Base-by-base conservation (phyloP, 371 early-diverging fungal species). In the Mortierella sp. region DNA sequence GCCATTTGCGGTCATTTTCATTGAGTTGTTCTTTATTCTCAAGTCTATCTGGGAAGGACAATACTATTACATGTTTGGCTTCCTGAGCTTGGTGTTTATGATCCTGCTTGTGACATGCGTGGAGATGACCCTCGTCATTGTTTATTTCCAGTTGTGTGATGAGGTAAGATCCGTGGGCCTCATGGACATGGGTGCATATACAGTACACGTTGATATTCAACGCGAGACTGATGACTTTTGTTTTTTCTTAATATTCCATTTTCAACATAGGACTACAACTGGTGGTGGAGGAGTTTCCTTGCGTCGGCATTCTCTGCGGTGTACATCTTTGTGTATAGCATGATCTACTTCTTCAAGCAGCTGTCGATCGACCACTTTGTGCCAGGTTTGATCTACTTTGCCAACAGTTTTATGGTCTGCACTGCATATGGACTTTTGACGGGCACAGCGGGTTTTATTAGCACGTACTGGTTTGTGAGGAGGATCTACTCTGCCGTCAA, bases 1-100 rank as follows among this genome's bases (percentile, higher is more conserved):
- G 73, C 97, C 98, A 11, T 97, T 97, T 86, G 96, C 95, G 11
- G 97, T 96, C 32, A 94, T 97, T 78, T 97, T 97, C 79, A 97
- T 98, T 81, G 95, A 95, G 80, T 90, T 97, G 48, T 97, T 94
- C 84, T 96, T 96, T 82, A 95, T 97, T 84, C 95, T 98, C 93
- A 95, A 95, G 87, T 94, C 94, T 21, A 95, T 98, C 70, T 97
- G 97, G 97, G 94, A 93, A 87, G 95, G 96, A 77, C 93, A 95
- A 73, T 91, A 97, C 83, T 98, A 97, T 88, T 97, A 97, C 90
- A 95, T 97, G 82, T 96, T 96, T 85, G 97, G 92, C 70, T 98
- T 96, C 84, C 82, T 97, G 48, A 91, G 95, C 72, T 88, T 97
- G 41, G 97, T 97, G n/a, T 97, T 96, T 82, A 82, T 91, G 68